Conservation (phyloP, 1,139 yeast species). For the Nakaseomyces uthaithaninus region DNA sequence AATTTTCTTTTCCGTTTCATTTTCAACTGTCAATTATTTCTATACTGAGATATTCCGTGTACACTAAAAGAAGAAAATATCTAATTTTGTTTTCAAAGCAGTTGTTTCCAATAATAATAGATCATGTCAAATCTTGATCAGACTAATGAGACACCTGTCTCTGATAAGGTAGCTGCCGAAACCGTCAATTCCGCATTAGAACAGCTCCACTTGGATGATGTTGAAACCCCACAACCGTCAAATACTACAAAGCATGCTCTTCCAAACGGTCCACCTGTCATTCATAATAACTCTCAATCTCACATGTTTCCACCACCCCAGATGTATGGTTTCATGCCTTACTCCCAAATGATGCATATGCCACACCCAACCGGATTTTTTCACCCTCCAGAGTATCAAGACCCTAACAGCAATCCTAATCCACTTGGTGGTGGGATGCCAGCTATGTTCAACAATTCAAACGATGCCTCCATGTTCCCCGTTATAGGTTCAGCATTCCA, state of each 20-base stretch:
- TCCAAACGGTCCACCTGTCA: slow-evolving; percentile 8
- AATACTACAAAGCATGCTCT: not conserved
- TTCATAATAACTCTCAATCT: slow-evolving; percentile 13
- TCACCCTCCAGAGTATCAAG: slow-evolving; percentile 23
- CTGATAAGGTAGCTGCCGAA: slow-evolving; percentile 21
- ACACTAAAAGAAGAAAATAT: not conserved
- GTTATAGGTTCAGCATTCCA: slow-evolving; percentile 11
- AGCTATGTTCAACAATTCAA: slow-evolving; percentile 18
- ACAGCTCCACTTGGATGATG: slow-evolving; percentile 27
- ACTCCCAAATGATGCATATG: slow-evolving; percentile 31
- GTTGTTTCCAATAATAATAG: too few species aligned
- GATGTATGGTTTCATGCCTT: slow-evolving; percentile 27
- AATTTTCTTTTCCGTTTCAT: too few species aligned
- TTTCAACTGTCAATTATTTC: not conserved
- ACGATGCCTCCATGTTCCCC: slow-evolving; percentile 18
- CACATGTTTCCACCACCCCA: slow-evolving; percentile 25
- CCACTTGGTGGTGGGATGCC: slow-evolving; percentile 11
- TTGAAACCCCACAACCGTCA: slow-evolving; percentile 5
- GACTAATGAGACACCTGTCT: slow-evolving; percentile 3
- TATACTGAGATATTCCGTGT: slow-evolving; percentile 4
- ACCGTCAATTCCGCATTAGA: slow-evolving; percentile 29
- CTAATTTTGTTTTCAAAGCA: not conserved
- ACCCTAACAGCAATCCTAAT: slow-evolving; percentile 3
- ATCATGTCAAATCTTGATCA: not conserved
- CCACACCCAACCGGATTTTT: slow-evolving; percentile 27